Conservation (phyloP, 2,329 filamentous ascomycete genomes). For the Fusarium nelsonii region DNA sequence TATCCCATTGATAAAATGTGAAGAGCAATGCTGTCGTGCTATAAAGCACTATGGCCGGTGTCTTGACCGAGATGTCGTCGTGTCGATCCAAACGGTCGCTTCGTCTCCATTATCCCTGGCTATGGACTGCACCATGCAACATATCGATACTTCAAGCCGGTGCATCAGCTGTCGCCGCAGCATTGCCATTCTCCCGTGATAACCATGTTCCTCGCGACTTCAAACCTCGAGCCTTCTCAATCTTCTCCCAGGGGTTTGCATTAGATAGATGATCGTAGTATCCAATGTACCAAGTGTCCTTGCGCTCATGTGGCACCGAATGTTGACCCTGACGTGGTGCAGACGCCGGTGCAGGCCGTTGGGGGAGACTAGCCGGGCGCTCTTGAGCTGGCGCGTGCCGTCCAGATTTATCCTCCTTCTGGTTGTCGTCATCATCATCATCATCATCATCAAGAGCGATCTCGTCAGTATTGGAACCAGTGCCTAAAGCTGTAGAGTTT, state of each 20-base stretch:
- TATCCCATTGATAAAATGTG: neutral
- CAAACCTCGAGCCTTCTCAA: conserved; percentile 64
- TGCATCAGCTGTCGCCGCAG: conserved; percentile 9
- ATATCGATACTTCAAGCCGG: conserved; percentile 28
- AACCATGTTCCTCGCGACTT: conserved; percentile 62
- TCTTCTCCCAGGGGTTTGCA: conserved; percentile 76
- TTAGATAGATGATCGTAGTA: conserved; percentile 79
- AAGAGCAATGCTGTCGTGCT: neutral
- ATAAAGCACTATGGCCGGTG: too few relatives aligned
- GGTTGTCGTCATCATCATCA: conserved; percentile 45
- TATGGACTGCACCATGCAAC: too few relatives aligned
- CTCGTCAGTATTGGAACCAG: conserved; percentile 58
- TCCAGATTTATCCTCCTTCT: conserved; percentile 29
- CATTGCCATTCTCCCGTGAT: conserved; percentile 16
- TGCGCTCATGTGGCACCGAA: conserved; percentile 9
- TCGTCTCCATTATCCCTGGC: neutral
- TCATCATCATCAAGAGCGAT: conserved; percentile 58
- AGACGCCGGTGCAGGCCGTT: conserved; percentile 46
- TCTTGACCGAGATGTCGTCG: too few relatives aligned
- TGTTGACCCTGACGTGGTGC: conserved; percentile 31
- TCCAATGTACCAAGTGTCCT: conserved; percentile 68
- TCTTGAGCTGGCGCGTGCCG: conserved; percentile 45
- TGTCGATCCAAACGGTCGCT: neutral
- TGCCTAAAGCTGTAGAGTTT: conserved; percentile 55
- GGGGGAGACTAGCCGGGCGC: conserved; percentile 52